Base-by-base conservation (phyloP, 1,284 basidiomycete species). In the Thecaphora thlaspeos region DNA sequence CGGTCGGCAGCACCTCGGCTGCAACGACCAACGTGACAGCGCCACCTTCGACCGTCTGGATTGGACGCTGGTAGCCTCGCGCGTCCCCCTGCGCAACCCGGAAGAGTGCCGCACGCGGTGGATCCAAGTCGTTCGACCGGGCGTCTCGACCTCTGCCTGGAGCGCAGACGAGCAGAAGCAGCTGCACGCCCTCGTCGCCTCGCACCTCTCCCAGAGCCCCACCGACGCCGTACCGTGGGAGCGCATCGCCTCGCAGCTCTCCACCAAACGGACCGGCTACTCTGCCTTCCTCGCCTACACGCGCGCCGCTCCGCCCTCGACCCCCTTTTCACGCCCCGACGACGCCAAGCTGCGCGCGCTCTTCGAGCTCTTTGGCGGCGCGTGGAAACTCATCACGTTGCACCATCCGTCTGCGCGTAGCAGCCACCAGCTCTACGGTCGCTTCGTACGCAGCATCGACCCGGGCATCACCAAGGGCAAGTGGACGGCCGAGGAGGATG, bases 351-450 rank as follows among this genome's bases (percentile, higher is more conserved):
- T 51, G 38, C 43, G 47, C 10, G 24, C 48, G 24, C 58, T 61
- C 43, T 65, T 60, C 46, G 50, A 41, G 11, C 48, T 65, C 36
- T 61, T 65, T 26, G 47, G 58, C 3, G 57, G 57, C 19, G 45
- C 57, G 14, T 65, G 62, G 62, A 49, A 56, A 2, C 47, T 64
- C 40, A 60, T 64, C 30, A 46, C 53, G n/a, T 43, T 60, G 17
- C 56, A 64, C 11, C 26, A 28, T 43, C 38, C 38, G 19, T 21
- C 42, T 4, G 12, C 37, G 28, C 34, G 43, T 19, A 53, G 53
- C 2, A 49, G 51, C 38, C 14, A 56, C 15, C 14, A 18, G 15
- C n/a, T 61, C 21, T 65, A 61, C 18, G 53, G 57, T 5, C 52
- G 55, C 5, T 61, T 57, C 18, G 51, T 51, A 41, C 61, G 60